Percentiles rank a stretch among this genome's conserved stretches.
Evolutionary conservation across 164 flowering plant species (phyloP).

Genomic region (grape (Vitis vinifera)): ASM3070453v1 NC_081808.1:5564501-5565000

Average conservation of each 20-base stretch:
- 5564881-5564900: slow-evolving; percentile 95
- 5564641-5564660: background rate
- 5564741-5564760: slow-evolving; percentile 60
- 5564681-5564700: background rate
- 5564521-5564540: no score
- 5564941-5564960: background rate
- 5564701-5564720: slow-evolving; percentile 63
- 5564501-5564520: no score
- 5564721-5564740: slow-evolving; percentile 92
- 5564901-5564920: slow-evolving; percentile 82
- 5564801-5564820: slow-evolving; percentile 59
- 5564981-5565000: no score
- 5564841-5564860: slow-evolving; percentile 75
- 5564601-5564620: background rate
- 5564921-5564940: background rate
- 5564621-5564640: background rate
- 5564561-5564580: background rate
- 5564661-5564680: background rate
- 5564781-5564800: slow-evolving; percentile 34
- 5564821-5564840: slow-evolving; percentile 93
- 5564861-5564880: slow-evolving; percentile 77
- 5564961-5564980: no score
- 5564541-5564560: no score
- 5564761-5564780: slow-evolving; percentile 55
- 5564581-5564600: background rate